phyloP scores from a whole-genome alignment of 2,329 filamentous ascomycete genomes.

The Periconia sp. region DNA sequence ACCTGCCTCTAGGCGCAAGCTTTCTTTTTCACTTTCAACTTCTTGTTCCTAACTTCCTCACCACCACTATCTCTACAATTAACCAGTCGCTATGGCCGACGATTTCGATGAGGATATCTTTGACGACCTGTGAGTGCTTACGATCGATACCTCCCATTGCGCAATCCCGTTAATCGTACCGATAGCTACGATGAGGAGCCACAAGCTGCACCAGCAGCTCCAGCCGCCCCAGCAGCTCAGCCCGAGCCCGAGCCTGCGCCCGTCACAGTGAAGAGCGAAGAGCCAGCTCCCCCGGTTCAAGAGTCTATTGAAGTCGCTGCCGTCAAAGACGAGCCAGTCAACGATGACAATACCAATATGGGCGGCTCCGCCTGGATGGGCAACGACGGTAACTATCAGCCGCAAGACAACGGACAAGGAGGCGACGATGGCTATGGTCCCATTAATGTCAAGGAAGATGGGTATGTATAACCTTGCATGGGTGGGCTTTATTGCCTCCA shows the following conservation, averaged over 20 bases:
- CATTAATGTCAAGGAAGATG: conserved; percentile 84
- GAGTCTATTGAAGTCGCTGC: conserved; percentile 13
- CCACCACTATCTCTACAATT: conserved; percentile 1
- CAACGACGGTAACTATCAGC: conserved; percentile 25
- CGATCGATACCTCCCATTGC: neutral
- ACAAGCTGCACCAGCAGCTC: conserved; percentile 29
- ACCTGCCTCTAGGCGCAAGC: neutral
- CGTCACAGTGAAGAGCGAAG: neutral
- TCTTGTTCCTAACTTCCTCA: neutral
- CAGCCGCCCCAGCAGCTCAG: conserved; percentile 19
- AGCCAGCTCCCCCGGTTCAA: neutral
- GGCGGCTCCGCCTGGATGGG: conserved; percentile 30
- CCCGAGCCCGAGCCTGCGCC: conserved; percentile 13
- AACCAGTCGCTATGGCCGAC: conserved; percentile 66
- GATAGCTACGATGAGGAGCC: conserved; percentile 44
- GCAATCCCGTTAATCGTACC: neutral
- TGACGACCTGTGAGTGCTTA: conserved; percentile 77
- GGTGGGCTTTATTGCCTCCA: neutral
- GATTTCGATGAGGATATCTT: conserved; percentile 94
- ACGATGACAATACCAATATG: conserved; percentile 29
- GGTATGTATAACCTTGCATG: conserved; percentile 63
- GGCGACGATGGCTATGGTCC: conserved; percentile 49
- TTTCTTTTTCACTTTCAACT: neutral
- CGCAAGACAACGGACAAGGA: conserved; percentile 32
- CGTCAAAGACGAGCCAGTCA: conserved; percentile 15